phyloP scores from a whole-genome alignment of 805 yeast genomes.

The Zygosaccharomyces gambellarensis region DNA sequence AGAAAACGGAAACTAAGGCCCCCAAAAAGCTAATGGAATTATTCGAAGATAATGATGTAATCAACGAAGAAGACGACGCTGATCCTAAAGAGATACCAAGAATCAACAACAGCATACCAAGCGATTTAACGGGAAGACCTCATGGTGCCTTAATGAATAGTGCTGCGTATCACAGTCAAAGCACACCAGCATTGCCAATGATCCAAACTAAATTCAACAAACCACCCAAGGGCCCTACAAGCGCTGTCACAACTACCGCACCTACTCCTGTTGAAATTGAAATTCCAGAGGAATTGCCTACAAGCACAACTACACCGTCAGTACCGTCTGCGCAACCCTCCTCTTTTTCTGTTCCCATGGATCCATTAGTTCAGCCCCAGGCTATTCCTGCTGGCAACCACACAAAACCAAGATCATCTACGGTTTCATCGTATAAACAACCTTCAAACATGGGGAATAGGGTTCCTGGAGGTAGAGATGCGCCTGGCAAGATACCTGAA shows the following conservation, averaged over 20 bases:
- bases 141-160: conserved; percentile 17
- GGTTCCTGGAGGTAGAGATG: conserved; percentile 3
- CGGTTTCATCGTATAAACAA: conserved; percentile 28
- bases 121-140: conserved; percentile 19
- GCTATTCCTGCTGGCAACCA: conserved; percentile 21
- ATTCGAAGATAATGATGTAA: conserved; percentile 50
- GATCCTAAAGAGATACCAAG: conserved; percentile 19
- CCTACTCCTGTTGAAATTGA: conserved; percentile 61
- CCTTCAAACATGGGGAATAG: conserved; percentile 14
- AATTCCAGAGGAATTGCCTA: conserved; percentile 49
- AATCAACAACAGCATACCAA: conserved; percentile 14
- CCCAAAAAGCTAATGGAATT: conserved; percentile 70
- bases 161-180: conserved; percentile 24
- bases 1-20: conserved; percentile 36
- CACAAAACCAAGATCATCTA: conserved; percentile 24
- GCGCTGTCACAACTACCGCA: conserved; percentile 35
- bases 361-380: conserved; percentile 9
- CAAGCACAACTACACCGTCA: conserved; percentile 17
- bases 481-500: conserved; percentile 13
- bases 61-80: conserved; percentile 18
- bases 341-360: conserved; percentile 32
- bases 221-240: conserved; percentile 20
- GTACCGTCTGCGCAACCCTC: conserved; percentile 36
- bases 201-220: conserved; percentile 29
- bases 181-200: conserved; percentile 28